Conservation (phyloP, 139 green algal species). For the Closterium sp. region DNA sequence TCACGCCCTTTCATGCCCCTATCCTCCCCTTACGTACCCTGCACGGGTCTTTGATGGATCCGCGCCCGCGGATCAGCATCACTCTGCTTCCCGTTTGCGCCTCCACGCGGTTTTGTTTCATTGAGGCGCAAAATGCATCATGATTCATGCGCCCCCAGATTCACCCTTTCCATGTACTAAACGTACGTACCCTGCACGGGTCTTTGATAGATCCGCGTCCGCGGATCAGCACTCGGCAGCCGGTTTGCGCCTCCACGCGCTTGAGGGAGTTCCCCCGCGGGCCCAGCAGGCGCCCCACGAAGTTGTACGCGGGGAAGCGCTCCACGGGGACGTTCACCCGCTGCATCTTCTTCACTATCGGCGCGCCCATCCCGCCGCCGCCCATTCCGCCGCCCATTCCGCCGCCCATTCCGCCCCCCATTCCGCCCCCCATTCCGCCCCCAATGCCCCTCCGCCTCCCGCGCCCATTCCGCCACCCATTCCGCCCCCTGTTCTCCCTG, state of each 20-base stretch:
- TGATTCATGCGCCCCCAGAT: no score
- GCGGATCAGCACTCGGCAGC: conserved; percentile 34
- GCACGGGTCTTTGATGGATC: conserved; percentile 36
- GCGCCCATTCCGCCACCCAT: neutral
- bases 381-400: neutral
- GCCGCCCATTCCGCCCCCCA: neutral
- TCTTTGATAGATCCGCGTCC: conserved; percentile 43
- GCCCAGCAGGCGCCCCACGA: conserved; percentile 30
- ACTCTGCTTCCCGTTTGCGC: conserved; percentile 27
- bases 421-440: neutral
- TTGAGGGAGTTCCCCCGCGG: conserved; percentile 38
- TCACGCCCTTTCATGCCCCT: no score
- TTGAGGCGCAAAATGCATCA: no score
- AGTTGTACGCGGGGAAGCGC: conserved; percentile 28
- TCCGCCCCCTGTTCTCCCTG: neutral
- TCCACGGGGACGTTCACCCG: conserved; percentile 27
- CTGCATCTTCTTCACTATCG: conserved; percentile 35
- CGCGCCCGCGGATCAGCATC: conserved; percentile 31
- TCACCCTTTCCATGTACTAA: no score
- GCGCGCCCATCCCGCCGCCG: neutral
- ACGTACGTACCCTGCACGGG: conserved; percentile 7
- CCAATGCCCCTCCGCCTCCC: neutral
- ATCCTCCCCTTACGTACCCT: conserved; percentile 29
- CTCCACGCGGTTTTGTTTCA: conserved; percentile 41
- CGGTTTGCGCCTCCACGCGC: conserved; percentile 30